A percentile compares a stretch with the other conserved stretches of the same genome.
These are phyloP conservation scores for Colletotrichum abscissum DNA, from an alignment of 2,329 filamentous ascomycete genomes.

Conservation along the genomic window DNA sequence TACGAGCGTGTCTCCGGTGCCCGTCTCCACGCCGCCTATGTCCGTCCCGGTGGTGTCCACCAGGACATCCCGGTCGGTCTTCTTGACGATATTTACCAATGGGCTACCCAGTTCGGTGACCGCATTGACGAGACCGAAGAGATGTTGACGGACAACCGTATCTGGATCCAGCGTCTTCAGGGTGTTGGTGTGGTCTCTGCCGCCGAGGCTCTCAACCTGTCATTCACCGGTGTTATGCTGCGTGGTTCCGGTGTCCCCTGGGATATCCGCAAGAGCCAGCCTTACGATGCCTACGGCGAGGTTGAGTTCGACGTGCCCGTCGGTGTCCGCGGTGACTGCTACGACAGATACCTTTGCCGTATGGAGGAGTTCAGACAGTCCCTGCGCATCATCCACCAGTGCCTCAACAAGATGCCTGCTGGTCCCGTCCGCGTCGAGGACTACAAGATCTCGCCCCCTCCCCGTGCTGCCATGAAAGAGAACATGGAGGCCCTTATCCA, in stretches of 20 bases:
- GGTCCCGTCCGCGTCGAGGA: conserved; percentile 96
- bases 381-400: conserved; percentile 98
- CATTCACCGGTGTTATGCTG: conserved; percentile 97
- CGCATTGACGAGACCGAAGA: conserved; percentile 99
- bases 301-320: conserved; percentile 99
- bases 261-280: conserved; percentile 96
- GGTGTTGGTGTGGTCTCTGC: conserved; percentile 92
- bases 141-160: conserved; percentile 98
- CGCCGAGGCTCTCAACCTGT: conserved; percentile 94
- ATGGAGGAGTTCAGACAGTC: conserved; percentile 99
- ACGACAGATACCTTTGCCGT: conserved; percentile 97
- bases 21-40: conserved; percentile 95
- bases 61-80: conserved; percentile 95
- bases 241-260: conserved; percentile 95
- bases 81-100: conserved; percentile 99
- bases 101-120: conserved; percentile 98
- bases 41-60: conserved; percentile 94
- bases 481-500: conserved; percentile 99
- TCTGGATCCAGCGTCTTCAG: conserved; percentile 95
- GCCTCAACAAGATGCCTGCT: conserved; percentile 97
- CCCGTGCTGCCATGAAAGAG: conserved; percentile 99
- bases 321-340: conserved; percentile 97
- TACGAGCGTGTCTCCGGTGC: conserved; percentile 99
- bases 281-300: conserved; percentile 97
- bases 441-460: conserved; percentile 97